Evolutionary conservation across 2,329 filamentous ascomycete genomes (phyloP), one percentile per base, ranked within the genome.

Genomic region (Alternaria consortialis): DNA sequence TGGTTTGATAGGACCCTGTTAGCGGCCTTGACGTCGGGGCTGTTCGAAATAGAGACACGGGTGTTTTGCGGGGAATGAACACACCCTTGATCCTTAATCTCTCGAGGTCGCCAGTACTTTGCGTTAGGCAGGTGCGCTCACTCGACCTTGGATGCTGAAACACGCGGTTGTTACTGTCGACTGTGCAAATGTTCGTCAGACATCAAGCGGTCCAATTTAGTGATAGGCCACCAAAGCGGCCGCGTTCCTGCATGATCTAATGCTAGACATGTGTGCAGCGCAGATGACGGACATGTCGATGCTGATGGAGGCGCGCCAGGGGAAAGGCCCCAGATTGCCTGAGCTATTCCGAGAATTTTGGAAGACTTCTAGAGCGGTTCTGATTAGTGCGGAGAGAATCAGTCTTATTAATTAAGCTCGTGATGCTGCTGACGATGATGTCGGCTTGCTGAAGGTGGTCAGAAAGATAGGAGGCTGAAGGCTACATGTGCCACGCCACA

Each of bases 201-300:
- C 32, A 34, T 20, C 31, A n/a, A 43, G 20, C 25, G 29, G 25
- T 31, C 27, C 32, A 39, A 23, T 40, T 29, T 42, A 23, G 27
- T 17, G 52, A 29, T 27, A 39, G 57, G 59, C 52, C 59, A 61
- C 43, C 32, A 52, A 60, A 25, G 37, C 53, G 64, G 61, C 53
- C 58, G 63, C 55, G 67, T 71, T 67, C 67, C 66, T 71, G 69
- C 67, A 62, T 63, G 20, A 58, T 55, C 50, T 34, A 34, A 56
- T 58, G 53, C 39, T 27, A 32, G 40, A 42, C 50, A 44, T 43
- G 31, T 46, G 52, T 48, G 44, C 32, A 43, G 50, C 44, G 25
- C 34, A 43, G 48, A 54, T 54, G 53, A 46, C 61, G 55, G 46
- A 37, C 42, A 44, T 51, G 51, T 27, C 27, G 43, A 48, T 34